These are phyloP conservation scores for Cenococcum geophilum DNA, from an alignment of 495 filamentous ascomycete genomes.

Conservation along the genomic window DNA sequence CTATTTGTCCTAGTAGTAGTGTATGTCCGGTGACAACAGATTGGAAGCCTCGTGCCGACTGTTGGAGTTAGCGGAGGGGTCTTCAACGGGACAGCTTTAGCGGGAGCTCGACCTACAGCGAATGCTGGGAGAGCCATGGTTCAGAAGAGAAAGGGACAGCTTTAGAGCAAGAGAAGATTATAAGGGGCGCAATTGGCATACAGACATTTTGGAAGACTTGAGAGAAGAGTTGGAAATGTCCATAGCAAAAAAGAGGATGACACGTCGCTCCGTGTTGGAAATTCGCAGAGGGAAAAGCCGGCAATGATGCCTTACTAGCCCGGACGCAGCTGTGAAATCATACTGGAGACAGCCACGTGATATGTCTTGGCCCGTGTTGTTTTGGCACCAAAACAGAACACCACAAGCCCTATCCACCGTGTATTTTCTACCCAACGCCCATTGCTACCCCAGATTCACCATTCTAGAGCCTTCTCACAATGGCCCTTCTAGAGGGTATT, in stretches of 20 bases:
- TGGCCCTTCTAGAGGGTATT: conserved; percentile 34
- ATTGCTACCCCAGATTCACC: neutral
- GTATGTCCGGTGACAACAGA: conserved; percentile 30
- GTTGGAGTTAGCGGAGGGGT: conserved; percentile 1
- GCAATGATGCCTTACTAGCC: neutral
- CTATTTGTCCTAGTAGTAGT: conserved; percentile 31
- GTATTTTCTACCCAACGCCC: neutral
- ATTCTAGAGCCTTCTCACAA: conserved; percentile 1
- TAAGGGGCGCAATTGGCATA: conserved; percentile 5
- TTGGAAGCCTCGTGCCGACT: conserved; percentile 25
- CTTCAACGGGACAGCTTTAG: neutral
- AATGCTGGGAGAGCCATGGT: conserved; percentile 23
- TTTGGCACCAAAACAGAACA: neutral
- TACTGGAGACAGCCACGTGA: neutral
- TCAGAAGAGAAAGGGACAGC: neutral
- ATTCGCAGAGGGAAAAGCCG: neutral
- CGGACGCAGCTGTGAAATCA: neutral
- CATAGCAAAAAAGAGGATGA: neutral
- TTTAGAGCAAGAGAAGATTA: neutral
- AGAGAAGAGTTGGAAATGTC: neutral
- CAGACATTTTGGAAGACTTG: neutral
- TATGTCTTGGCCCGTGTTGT: conserved; percentile 2
- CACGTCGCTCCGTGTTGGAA: neutral
- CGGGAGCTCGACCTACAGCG: conserved; percentile 12
- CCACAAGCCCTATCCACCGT: neutral